Evolutionary conservation across 768 basidiomycete genomes (phyloP).

Genomic region (Trametes sanguinea): DNA sequence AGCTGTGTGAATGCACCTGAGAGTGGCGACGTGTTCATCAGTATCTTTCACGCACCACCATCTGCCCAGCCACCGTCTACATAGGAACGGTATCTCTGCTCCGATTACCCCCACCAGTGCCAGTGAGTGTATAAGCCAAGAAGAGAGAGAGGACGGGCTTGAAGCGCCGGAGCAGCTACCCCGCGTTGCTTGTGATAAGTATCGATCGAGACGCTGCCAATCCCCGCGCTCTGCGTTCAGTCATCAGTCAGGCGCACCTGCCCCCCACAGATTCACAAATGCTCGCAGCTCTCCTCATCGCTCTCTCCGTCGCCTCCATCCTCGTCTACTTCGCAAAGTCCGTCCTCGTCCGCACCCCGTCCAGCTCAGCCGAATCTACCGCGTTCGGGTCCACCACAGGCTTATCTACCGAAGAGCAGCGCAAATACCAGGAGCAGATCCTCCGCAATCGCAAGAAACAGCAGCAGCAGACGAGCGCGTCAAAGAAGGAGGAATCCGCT

Average conservation of each 20-base stretch:
- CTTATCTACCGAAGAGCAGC: conserved; percentile 16
- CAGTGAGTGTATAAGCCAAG: too few species aligned
- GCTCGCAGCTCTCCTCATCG: conserved; percentile 34
- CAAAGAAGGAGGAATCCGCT: conserved; percentile 38
- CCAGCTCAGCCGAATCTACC: conserved; percentile 6
- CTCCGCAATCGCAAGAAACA: conserved; percentile 28
- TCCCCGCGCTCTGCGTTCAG: too few species aligned
- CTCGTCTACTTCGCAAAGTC: conserved; percentile 28
- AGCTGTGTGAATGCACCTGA: too few species aligned
- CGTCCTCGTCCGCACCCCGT: conserved; percentile 11
- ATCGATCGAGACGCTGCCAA: neutral
- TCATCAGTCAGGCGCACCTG: neutral
- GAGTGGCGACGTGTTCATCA: too few species aligned
- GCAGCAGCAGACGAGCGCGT: neutral
- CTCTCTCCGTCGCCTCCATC: conserved; percentile 32
- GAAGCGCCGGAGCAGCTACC: too few species aligned
- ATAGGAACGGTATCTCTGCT: too few species aligned
- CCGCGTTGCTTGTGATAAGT: neutral
- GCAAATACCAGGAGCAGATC: conserved; percentile 21
- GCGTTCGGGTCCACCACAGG: conserved; percentile 13
- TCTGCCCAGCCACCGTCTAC: too few species aligned
- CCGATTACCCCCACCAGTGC: too few species aligned
- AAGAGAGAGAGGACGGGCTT: too few species aligned
- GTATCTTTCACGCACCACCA: too few species aligned
- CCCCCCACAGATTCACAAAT: neutral